These are phyloP conservation scores for Nicotiana noctiflora DNA, from an alignment of 257 asterid species.

Conservation along the genomic window DNA sequence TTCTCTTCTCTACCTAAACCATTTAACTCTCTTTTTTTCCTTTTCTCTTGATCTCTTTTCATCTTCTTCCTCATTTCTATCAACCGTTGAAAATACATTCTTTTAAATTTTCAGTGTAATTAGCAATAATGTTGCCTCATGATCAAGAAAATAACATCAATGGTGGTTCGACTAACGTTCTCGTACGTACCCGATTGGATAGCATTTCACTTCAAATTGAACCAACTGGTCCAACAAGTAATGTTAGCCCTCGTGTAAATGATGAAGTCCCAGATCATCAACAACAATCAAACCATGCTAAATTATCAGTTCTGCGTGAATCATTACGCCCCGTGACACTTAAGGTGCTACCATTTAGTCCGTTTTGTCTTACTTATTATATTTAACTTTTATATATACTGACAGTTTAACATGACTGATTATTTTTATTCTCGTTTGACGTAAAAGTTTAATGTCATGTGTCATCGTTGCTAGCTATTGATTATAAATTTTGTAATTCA, in stretches of 20 bases:
- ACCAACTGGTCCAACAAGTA: conserved; percentile 33
- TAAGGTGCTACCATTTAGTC: conserved; percentile 27
- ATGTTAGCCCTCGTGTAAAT: conserved; percentile 35
- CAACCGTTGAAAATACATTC: not conserved
- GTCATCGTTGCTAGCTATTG: not conserved
- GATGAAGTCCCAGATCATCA: conserved; percentile 15
- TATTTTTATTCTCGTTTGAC: too few relatives aligned
- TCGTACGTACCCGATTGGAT: conserved; percentile 20
- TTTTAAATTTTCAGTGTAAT: not conserved
- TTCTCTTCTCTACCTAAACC: not conserved
- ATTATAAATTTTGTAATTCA: too few relatives aligned
- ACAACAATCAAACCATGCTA: conserved; percentile 15
- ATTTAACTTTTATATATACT: too few relatives aligned
- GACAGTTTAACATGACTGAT: too few relatives aligned
- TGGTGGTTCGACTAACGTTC: conserved; percentile 23
- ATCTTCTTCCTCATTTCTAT: not conserved
- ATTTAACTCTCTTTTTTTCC: not conserved
- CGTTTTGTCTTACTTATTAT: too few relatives aligned
- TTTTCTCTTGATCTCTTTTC: not conserved
- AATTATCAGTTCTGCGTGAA: conserved; percentile 41
- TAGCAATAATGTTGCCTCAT: conserved; percentile 57
- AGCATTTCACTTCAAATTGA: conserved; percentile 32
- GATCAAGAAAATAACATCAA: conserved; percentile 41
- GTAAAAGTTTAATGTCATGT: not conserved
- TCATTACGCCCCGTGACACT: conserved; percentile 50